Percentiles rank a stretch among this genome's conserved stretches.
Evolutionary conservation across 2,329 filamentous ascomycete species (phyloP).

Genomic region (Trichoderma oligosporum): DNA sequence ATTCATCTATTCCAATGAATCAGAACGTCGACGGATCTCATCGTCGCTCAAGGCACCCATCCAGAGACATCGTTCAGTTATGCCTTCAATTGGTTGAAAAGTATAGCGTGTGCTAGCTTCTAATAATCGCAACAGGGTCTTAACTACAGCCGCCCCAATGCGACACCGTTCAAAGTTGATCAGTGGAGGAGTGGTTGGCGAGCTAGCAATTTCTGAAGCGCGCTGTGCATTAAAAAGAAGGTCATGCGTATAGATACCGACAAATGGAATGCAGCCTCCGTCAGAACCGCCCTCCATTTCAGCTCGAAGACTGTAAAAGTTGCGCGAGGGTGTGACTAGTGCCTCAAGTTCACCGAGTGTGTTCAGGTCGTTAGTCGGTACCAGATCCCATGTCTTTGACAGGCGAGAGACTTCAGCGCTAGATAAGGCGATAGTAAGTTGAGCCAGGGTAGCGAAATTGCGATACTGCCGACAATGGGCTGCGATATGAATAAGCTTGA

Average conservation of each 20-base stretch:
- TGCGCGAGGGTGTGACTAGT: conserved; percentile 71
- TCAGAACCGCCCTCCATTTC: conserved; percentile 73
- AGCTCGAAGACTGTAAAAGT: conserved; percentile 70
- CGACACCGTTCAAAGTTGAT: conserved; percentile 83
- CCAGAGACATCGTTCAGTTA: conserved; percentile 81
- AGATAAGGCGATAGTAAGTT: conserved; percentile 72
- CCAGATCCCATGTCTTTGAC: conserved; percentile 65
- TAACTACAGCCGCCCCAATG: conserved; percentile 70
- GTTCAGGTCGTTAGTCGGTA: conserved; percentile 61
- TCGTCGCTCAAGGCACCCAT: conserved; percentile 71
- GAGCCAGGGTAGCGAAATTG: conserved; percentile 81
- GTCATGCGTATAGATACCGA: conserved; percentile 80
- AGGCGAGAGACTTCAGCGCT: conserved; percentile 69
- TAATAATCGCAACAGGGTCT: conserved; percentile 72
- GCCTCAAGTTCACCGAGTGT: conserved; percentile 66
- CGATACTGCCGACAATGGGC: conserved; percentile 69
- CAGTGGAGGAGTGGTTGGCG: conserved; percentile 61
- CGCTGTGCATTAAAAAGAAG: conserved; percentile 77
- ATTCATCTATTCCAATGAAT: conserved; percentile 42
- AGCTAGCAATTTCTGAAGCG: conserved; percentile 68
- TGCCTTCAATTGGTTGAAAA: conserved; percentile 71
- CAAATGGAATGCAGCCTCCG: conserved; percentile 76
- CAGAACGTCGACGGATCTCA: conserved; percentile 61
- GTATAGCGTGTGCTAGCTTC: conserved; percentile 72
- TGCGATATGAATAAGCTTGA: conserved; percentile 80